Percentiles rank a stretch among this genome's conserved stretches.
Conservation (phyloP, 306 rosid genomes). For the Dicorynia guianensis region DNA sequence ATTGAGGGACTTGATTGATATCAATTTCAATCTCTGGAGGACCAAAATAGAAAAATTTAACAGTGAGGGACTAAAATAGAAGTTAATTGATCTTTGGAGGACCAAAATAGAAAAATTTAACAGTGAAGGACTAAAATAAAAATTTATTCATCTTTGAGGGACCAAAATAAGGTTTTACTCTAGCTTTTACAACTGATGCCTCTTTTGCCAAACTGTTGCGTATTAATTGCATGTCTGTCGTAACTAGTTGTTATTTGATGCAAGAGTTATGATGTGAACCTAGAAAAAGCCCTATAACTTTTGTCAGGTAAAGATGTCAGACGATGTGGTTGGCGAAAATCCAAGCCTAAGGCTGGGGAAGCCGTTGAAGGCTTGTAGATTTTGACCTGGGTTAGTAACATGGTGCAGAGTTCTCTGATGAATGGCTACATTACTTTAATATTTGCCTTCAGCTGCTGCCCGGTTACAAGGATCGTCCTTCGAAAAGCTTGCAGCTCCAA, state of each 20-base stretch:
- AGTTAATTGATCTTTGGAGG: no score
- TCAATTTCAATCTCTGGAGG: no score
- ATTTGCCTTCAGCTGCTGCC: neutral
- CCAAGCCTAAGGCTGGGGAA: constrained; percentile 58
- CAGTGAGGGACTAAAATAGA: no score
- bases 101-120: no score
- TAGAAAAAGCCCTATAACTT: constrained; percentile 76
- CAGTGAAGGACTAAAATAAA: no score
- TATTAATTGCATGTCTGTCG: neutral
- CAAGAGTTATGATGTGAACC: constrained; percentile 47
- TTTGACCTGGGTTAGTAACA: constrained; percentile 7
- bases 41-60: no score
- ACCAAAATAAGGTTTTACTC: neutral
- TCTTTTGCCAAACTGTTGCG: neutral
- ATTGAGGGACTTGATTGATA: no score
- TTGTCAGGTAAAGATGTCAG: constrained; percentile 59
- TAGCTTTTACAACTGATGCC: neutral
- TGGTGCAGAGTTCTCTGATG: constrained; percentile 22
- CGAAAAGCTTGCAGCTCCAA: constrained; percentile 18
- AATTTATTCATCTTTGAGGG: neutral
- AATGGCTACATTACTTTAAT: neutral
- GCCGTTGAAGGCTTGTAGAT: constrained; percentile 59
- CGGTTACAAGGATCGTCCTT: neutral
- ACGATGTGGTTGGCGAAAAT: constrained; percentile 70
- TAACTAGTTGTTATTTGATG: constrained; percentile 10